These are phyloP conservation scores for Pseudocercospora musae DNA, from an alignment of 2,329 filamentous ascomycete genomes.

Conservation along the genomic window DNA sequence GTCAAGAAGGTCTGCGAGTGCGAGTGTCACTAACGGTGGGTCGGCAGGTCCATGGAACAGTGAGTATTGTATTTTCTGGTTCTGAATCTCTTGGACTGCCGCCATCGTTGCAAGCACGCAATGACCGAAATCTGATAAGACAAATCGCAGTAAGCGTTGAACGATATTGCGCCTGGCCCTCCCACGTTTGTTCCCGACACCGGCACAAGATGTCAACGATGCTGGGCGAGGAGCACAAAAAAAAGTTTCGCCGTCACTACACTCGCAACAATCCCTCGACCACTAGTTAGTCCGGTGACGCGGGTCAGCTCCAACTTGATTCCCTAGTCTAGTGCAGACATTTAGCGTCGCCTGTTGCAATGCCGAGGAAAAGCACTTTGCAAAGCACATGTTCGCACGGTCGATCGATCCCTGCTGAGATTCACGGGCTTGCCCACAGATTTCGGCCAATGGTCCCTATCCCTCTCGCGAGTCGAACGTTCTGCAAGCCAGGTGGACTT, in stretches of 20 bases:
- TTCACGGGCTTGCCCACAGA: background rate
- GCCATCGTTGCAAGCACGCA: conserved; percentile 3
- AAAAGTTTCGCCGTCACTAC: background rate
- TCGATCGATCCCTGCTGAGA: background rate
- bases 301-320: background rate
- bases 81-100: conserved; percentile 13
- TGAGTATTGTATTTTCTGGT: conserved; percentile 39
- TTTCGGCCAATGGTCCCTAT: background rate
- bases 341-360: background rate
- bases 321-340: too few relatives aligned
- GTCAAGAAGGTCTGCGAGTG: conserved; percentile 68
- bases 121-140: too few relatives aligned
- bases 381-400: background rate
- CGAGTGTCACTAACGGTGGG: conserved; percentile 67
- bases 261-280: background rate
- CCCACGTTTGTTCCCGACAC: conserved; percentile 8
- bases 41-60: conserved; percentile 66
- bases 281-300: background rate
- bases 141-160: background rate
- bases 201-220: background rate
- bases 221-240: background rate
- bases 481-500: too few relatives aligned
- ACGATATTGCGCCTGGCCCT: background rate
- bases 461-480: background rate
- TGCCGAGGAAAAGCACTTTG: background rate